A percentile compares a stretch with the other conserved stretches of the same genome.
Evolutionary conservation across 2,329 filamentous ascomycete species (phyloP).

Genomic region (Aspergillus puulaauensis): DNA sequence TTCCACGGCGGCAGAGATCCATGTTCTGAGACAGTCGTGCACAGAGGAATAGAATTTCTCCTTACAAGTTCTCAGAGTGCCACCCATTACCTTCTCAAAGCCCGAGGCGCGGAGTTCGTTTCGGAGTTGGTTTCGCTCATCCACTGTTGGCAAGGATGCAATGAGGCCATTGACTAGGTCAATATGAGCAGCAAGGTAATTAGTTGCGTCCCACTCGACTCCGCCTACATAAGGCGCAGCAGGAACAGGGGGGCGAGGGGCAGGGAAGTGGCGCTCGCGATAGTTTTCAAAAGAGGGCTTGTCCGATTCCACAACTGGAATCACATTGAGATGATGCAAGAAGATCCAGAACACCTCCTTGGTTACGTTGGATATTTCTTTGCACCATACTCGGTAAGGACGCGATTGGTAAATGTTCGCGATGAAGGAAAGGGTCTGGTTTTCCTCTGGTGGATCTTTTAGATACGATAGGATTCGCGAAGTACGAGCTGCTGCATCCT

Average conservation of each 20-base stretch:
- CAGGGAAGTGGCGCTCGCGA: slow-evolving; percentile 70
- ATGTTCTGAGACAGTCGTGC: slow-evolving; percentile 83
- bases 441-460: slow-evolving; percentile 74
- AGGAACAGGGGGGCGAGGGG: slow-evolving; percentile 82
- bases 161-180: slow-evolving; percentile 90
- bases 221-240: slow-evolving; percentile 95
- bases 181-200: slow-evolving; percentile 88
- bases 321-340: slow-evolving; percentile 86
- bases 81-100: slow-evolving; percentile 86
- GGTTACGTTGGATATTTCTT: slow-evolving; percentile 86
- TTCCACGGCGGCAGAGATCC: slow-evolving; percentile 82
- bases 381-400: slow-evolving; percentile 91
- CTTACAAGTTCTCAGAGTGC: slow-evolving; percentile 84
- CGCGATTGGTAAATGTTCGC: slow-evolving; percentile 82
- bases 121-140: slow-evolving; percentile 76
- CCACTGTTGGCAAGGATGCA: slow-evolving; percentile 69
- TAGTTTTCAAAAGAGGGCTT: slow-evolving; percentile 35
- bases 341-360: slow-evolving; percentile 99
- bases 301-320: slow-evolving; percentile 52
- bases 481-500: slow-evolving; percentile 65
- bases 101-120: slow-evolving; percentile 76
- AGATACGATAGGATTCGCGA: slow-evolving; percentile 75
- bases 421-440: slow-evolving; percentile 80
- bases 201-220: slow-evolving; percentile 98
- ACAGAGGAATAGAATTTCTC: slow-evolving; percentile 96